phyloP scores from a whole-genome alignment of 2,329 filamentous ascomycete genomes.

The Aureobasidium sp. region DNA sequence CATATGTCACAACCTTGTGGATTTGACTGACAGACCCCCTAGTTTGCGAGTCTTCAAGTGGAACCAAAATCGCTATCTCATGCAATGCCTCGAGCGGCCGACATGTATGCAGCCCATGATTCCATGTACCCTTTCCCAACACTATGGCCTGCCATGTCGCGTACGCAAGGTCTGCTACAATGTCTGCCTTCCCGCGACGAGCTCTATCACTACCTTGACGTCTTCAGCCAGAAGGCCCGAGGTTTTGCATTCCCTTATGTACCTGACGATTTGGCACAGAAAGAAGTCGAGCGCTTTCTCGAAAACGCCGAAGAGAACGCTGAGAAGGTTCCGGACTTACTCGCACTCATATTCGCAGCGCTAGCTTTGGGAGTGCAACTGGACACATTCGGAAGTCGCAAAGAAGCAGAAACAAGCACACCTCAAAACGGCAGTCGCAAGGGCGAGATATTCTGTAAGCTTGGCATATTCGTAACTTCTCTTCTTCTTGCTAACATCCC shows the following conservation, averaged over 20 bases:
- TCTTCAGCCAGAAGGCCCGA: slow-evolving; percentile 35
- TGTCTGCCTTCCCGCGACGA: slow-evolving; percentile 32
- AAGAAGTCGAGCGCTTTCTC: slow-evolving; percentile 38
- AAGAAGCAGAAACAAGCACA: slow-evolving; percentile 26
- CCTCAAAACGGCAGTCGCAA: background rate
- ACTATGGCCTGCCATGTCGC: slow-evolving; percentile 29
- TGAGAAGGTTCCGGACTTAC: slow-evolving; percentile 36
- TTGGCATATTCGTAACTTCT: background rate
- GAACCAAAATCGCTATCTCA: slow-evolving; percentile 35
- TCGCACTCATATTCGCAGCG: slow-evolving; percentile 40
- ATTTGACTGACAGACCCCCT: background rate
- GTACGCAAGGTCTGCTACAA: slow-evolving; percentile 27
- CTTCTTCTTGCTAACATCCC: background rate
- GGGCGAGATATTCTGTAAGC: slow-evolving; percentile 37
- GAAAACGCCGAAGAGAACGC: slow-evolving; percentile 34
- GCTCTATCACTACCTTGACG: slow-evolving; percentile 30
- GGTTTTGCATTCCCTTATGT: slow-evolving; percentile 38
- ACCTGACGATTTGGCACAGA: slow-evolving; percentile 33
- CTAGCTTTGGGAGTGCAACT: slow-evolving; percentile 39
- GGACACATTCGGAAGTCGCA: slow-evolving; percentile 34
- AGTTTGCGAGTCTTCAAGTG: slow-evolving; percentile 37
- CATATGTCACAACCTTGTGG: background rate
- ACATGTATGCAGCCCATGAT: slow-evolving; percentile 32
- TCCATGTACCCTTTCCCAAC: slow-evolving; percentile 37
- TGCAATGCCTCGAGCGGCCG: slow-evolving; percentile 32